Evolutionary conservation across 2,329 filamentous ascomycete genomes (phyloP).

Genomic region (Colletotrichum scovillei): DNA sequence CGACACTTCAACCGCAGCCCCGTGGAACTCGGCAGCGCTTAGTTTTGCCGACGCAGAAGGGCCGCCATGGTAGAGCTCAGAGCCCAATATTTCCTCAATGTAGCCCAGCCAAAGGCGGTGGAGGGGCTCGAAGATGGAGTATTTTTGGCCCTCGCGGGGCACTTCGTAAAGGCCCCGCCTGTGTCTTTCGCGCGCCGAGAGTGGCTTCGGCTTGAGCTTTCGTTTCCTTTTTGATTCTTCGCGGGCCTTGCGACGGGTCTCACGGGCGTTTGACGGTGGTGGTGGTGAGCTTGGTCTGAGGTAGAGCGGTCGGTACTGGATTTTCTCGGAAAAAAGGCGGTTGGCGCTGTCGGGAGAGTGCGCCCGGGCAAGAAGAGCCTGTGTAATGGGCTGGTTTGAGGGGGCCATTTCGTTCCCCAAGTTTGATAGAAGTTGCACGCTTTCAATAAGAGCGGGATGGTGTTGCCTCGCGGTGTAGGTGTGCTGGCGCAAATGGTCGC

Average conservation of each 20-base stretch:
- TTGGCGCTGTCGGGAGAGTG: conserved; percentile 79
- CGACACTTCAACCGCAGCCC: conserved; percentile 84
- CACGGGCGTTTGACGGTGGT: conserved; percentile 66
- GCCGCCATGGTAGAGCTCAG: conserved; percentile 67
- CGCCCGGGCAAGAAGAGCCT: conserved; percentile 78
- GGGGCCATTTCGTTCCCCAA: conserved; percentile 45
- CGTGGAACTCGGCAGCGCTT: conserved; percentile 89
- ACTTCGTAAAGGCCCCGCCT: conserved; percentile 79
- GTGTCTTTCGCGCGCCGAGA: conserved; percentile 85
- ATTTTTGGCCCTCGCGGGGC: conserved; percentile 74
- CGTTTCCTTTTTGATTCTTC: conserved; percentile 57
- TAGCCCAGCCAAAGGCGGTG: conserved; percentile 87
- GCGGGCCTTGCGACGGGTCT: conserved; percentile 63
- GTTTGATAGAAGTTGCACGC: background rate
- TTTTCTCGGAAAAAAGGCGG: conserved; percentile 83
- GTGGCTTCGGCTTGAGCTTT: conserved; percentile 68
- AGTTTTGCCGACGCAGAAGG: conserved; percentile 77
- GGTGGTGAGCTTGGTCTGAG: conserved; percentile 81
- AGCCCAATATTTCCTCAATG: conserved; percentile 81
- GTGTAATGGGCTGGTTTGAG: conserved; percentile 57
- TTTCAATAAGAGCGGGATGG: background rate
- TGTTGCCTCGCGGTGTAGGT: background rate
- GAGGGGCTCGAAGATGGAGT: conserved; percentile 81
- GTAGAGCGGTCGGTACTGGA: conserved; percentile 84
- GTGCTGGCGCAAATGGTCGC: background rate